These are phyloP conservation scores for Cephalotrichum gorgonifer DNA, from an alignment of 2,329 filamentous ascomycete species.

Conservation along the genomic window DNA sequence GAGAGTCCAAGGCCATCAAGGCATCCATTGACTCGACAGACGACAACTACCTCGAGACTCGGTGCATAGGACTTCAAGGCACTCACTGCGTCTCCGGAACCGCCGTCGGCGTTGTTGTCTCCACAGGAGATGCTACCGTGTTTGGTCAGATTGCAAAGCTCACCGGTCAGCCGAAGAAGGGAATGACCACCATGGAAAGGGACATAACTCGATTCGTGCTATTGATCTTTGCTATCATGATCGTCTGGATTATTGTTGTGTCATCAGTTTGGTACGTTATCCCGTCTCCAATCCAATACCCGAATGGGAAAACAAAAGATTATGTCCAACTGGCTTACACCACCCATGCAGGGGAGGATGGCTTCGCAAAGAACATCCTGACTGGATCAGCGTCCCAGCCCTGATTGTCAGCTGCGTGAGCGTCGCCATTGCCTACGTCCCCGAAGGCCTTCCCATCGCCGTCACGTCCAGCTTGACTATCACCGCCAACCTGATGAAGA, in stretches of 20 bases:
- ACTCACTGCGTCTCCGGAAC: conserved; percentile 66
- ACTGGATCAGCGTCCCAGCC: conserved; percentile 61
- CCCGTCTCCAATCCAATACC: too few species aligned
- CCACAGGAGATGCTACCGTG: conserved; percentile 62
- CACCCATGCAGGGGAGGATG: conserved; percentile 46
- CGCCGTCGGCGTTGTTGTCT: conserved; percentile 57
- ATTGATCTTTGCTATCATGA: too few species aligned
- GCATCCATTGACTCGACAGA: conserved; percentile 60
- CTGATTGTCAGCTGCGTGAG: conserved; percentile 66
- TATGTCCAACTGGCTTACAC: conserved; percentile 43
- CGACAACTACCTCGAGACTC: conserved; percentile 53
- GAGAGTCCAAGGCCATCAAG: conserved; percentile 54
- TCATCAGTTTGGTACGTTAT: too few species aligned
- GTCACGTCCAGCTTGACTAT: conserved; percentile 64
- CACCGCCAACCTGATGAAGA: conserved; percentile 64
- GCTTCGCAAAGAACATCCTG: conserved; percentile 54
- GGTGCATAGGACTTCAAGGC: conserved; percentile 68
- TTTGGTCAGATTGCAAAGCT: conserved; percentile 68
- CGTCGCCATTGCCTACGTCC: conserved; percentile 66
- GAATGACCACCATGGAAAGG: conserved; percentile 58
- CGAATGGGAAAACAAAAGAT: too few species aligned
- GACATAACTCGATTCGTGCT: conserved; percentile 70
- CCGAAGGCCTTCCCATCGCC: conserved; percentile 62
- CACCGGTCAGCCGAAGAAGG: conserved; percentile 57
- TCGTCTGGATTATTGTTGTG: conserved; percentile 55